A percentile compares a stretch with the other conserved stretches of the same genome.
Conservation (phyloP, 169 alveolate genomes). For the Cryptosporidium baileyi region DNA sequence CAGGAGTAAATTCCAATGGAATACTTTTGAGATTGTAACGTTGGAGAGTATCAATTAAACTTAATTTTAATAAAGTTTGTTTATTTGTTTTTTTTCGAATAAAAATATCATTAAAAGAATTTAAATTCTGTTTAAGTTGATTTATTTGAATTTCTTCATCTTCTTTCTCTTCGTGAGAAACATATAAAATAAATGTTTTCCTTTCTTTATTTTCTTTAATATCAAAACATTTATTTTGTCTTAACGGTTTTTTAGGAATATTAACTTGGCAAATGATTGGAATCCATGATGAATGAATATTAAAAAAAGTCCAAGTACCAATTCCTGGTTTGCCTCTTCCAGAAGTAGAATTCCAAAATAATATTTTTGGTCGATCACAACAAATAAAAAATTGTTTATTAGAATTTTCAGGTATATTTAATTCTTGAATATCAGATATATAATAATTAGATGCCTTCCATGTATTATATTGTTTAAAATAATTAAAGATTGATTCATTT, state of each 20-base stretch:
- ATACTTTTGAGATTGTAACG: conserved; percentile 26
- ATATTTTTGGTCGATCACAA: conserved; percentile 54
- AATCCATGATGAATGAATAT: conserved; percentile 61
- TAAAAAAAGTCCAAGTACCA: conserved; percentile 57
- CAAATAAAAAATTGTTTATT: conserved; percentile 54
- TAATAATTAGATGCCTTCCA: conserved; percentile 42
- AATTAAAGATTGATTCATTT: background rate
- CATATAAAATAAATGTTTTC: conserved; percentile 12
- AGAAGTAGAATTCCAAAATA: conserved; percentile 7
- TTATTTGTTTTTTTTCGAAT: background rate
- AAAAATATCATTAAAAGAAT: background rate
- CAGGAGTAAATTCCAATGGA: conserved; percentile 55
- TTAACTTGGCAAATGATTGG: conserved; percentile 7
- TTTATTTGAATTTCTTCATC: background rate
- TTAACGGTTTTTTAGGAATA: too few species aligned
- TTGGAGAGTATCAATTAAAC: conserved; percentile 45
- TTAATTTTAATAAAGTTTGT: background rate
- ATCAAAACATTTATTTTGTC: background rate
- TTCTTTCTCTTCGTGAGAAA: conserved; percentile 15
- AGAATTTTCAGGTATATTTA: background rate
- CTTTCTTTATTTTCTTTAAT: background rate
- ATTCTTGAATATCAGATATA: conserved; percentile 16
- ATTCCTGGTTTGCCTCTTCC: conserved; percentile 4
- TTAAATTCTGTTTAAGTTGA: background rate
- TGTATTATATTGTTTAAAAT: conserved; percentile 14